phyloP scores from a whole-genome alignment of 176 grass and related monocot species.

The Cenchrus purpureus region DNA sequence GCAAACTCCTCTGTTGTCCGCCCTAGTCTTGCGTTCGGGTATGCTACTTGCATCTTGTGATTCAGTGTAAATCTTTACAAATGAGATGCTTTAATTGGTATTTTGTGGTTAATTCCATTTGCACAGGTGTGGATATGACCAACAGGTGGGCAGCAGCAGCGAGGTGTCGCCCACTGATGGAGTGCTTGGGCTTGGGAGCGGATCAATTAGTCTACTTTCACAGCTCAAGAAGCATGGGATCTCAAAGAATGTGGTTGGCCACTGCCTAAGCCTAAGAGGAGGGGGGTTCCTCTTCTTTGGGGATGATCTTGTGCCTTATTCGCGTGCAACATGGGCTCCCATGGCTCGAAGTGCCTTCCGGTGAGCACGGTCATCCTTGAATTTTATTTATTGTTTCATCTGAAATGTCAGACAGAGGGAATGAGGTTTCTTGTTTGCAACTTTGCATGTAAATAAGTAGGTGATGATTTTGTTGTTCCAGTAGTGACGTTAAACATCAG shows the following conservation, averaged over 20 bases:
- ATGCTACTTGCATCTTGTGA: conserved; percentile 23
- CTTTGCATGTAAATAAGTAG: background rate
- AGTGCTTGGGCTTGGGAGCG: conserved; percentile 79
- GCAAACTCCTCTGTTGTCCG: conserved; percentile 61
- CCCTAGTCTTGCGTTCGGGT: conserved; percentile 84
- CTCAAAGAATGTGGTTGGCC: conserved; percentile 89
- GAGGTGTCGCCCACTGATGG: conserved; percentile 67
- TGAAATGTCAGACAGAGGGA: conserved; percentile 1
- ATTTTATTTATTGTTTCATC: conserved; percentile 4
- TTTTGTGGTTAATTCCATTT: conserved; percentile 29
- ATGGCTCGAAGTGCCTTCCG: conserved; percentile 57
- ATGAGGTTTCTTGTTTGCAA: conserved; percentile 23
- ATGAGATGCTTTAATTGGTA: background rate
- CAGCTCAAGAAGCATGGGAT: conserved; percentile 85
- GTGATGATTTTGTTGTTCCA: background rate
- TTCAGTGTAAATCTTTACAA: background rate
- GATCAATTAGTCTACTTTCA: conserved; percentile 76
- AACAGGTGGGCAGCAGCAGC: conserved; percentile 49
- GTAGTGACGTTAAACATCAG: background rate
- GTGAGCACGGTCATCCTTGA: conserved; percentile 45
- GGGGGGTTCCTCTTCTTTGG: conserved; percentile 98
- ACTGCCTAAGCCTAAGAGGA: conserved; percentile 78
- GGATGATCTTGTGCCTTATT: conserved; percentile 78
- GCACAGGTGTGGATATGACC: conserved; percentile 90
- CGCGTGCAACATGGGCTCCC: conserved; percentile 67